Base-by-base conservation (phyloP, 495 filamentous ascomycete species). In the Talaromyces ruber region DNA sequence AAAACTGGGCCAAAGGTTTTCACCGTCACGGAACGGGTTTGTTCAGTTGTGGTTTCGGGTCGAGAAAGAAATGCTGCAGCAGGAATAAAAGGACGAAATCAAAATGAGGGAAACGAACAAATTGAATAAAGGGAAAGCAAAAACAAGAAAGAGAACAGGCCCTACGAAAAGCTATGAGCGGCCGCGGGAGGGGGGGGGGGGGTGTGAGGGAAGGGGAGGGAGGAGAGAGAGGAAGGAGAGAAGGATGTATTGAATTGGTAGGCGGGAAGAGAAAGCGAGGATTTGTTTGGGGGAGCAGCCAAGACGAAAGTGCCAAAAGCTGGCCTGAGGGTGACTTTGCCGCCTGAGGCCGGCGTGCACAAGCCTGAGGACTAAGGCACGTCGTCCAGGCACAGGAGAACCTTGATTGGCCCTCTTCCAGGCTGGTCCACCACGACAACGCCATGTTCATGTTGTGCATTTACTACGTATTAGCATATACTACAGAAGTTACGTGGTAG, bases 221-320 rank as follows among this genome's bases (percentile, higher is more conserved):
- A 43, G 66, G 77, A 64, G 51, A 84, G 82, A 82, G 60, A 85
- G 51, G 70, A 84, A 37, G 58, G 82, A 85, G 66, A 25, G 22
- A 39, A 37, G 34, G 28, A 50, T 32, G 29, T 32, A 32, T 6
- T 58, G 64, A 11, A 64, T 62, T 25, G 62, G 59, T 63, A 66
- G 57, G 54, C 63, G 16, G 64, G 66, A 56, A 62, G 47, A 29
- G 67, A 70, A 25, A 24, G 59, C 16, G 29, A 21, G 26, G 26
- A 47, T 14, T 21, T 52, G 59, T 52, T 60, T 56, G 66, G 55
- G 58, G 62, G 52, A 54, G 43, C 51, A 54, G 51, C n/a, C 60
- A 64, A 63, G 57, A 52, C 18, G 60, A 25, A 62, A 63, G 24
- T 26, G 58, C 7, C 65, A 64, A 47, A n/a, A 64, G 66, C 52